Percentiles rank a stretch among this genome's conserved stretches.
These are phyloP conservation scores for Fagus crenata DNA, from an alignment of 306 rosid genomes.

Conservation along the genomic window DNA sequence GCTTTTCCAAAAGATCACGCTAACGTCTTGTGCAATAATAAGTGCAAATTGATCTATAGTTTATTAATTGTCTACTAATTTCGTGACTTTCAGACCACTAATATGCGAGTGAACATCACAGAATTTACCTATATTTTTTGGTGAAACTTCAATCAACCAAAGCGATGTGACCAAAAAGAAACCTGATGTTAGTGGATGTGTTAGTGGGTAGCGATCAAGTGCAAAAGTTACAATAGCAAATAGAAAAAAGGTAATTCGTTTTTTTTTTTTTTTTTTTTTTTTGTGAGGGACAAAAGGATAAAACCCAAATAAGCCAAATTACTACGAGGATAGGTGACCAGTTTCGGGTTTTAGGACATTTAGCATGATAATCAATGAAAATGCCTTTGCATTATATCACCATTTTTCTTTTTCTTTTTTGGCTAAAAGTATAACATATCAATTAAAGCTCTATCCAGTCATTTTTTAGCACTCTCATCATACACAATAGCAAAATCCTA, in stretches of 20 bases:
- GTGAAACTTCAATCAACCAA: neutral
- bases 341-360: too few species aligned
- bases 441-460: too few species aligned
- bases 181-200: neutral
- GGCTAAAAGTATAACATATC: too few species aligned
- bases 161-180: neutral
- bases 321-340: neutral
- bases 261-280: neutral
- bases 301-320: neutral
- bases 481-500: too few species aligned
- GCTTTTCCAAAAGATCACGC: constrained; percentile 19
- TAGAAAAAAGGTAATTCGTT: neutral
- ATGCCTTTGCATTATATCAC: neutral
- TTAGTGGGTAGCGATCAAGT: neutral
- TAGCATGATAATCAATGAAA: neutral
- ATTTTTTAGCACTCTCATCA: too few species aligned
- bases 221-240: neutral
- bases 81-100: neutral
- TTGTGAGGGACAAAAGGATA: neutral
- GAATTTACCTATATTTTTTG: neutral
- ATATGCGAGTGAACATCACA: neutral
- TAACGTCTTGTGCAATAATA: constrained; percentile 5
- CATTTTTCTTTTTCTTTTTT: too few species aligned
- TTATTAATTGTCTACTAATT: neutral
- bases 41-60: too few species aligned